Base-by-base conservation (phyloP, 306 rosid species). In the Dryas drummondii region DNA sequence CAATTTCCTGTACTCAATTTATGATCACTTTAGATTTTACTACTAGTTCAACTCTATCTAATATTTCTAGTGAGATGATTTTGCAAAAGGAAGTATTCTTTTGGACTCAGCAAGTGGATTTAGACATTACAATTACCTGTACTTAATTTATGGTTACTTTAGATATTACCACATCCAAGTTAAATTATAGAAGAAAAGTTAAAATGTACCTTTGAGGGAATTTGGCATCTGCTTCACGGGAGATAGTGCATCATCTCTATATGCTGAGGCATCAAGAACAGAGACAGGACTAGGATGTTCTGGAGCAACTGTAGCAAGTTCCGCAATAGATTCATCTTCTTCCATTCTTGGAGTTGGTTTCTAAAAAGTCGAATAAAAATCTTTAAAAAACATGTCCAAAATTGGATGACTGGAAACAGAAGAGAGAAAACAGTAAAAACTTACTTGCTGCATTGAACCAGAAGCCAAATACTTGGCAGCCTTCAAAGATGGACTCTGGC, bases 241-340 rank as follows among this genome's bases (percentile, higher is more conserved):
- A 66, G 92, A 93, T 44, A 77, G 67, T 19, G 40, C 84, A 68
- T 89, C 89, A 49, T 91, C 93, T 80, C 89, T 81, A 70, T 89
- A 91, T 57, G 81, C 83, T 2, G 87, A 82, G 73, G 61, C 79
- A 80, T 93, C 96, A 26, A 93, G 98, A 60, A 93, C 94, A 2
- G 98, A 91, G 62, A 87, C 82, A 27, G 97, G 96, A 79, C 98
- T 91, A 3, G 94, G 90, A 82, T 91, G 92, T 73, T 91, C 97
- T 0, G 82, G 90, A 12, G 80, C 79, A 74, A 65, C 62, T 8
- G 82, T 71, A 71, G 87, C 87, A 44, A 90, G 88, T 68, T 90
- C 97, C 11, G 84, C 80, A 56, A 69, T 62, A 60, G 80, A 69
- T 60, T 79, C 92, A 41, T 80, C 87, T 73, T 87, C 91, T 60